Base-by-base conservation (phyloP, 768 basidiomycete genomes). In the Xerocomellus intermedius region DNA sequence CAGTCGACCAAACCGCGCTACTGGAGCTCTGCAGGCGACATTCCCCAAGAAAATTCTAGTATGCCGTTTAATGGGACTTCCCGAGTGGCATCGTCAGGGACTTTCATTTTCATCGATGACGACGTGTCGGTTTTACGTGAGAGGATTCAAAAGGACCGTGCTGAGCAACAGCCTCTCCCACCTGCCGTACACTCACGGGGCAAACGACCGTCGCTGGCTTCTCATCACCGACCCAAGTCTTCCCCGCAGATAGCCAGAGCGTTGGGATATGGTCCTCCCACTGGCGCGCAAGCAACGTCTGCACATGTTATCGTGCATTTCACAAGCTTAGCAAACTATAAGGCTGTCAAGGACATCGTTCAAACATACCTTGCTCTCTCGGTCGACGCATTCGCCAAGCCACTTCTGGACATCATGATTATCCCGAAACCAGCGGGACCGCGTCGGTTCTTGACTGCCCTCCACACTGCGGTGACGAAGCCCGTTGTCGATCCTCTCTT, bases 361-460 rank as follows among this genome's bases (percentile, higher is more conserved):
- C 88, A 94, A 60, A 83, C 82, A 17, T 63, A 72, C 19, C 62
- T 71, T 28, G 75, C 78, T 57, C 56, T 66, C 37, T 78, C 79
- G 52, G 77, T 78, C 1, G 81, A 80, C 49, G 63, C 73, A 35
- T 73, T 80, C 12, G 55, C 75, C 64, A 66, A 74, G 22, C 75
- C 79, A 16, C 69, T 89, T 12, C 87, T 97, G 1, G 97, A 99
- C 63, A 84, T 99, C 28, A 91, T 98, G 81, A 92, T 99, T 61
- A 87, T 98, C 37, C 96, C 95, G 21, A 99, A 98, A 73, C 96
- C 96, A 10, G 95, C 91, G 17, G 96, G 97, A 5, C 97, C 97
- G 8, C 84, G 96, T 37, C 85, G 96, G 9, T 87, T 98, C 62
- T 76, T 99, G 61, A 95, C 94, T 21, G 89, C 94, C 24, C 76